Conservation (phyloP, 306 rosid genomes). For the Sindora glabra region DNA sequence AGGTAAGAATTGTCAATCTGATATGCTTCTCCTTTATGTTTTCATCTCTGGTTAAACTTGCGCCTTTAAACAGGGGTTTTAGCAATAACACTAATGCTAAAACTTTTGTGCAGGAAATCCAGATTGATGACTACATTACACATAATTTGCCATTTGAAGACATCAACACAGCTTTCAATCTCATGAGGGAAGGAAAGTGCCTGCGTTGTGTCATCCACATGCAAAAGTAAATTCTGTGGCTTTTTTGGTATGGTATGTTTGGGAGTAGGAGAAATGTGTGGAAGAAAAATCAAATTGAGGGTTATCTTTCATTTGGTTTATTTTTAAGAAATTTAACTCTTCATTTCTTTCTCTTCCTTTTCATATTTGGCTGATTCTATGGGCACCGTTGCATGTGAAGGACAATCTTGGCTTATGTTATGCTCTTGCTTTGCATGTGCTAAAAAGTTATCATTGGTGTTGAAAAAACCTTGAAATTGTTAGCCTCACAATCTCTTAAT, state of each 20-base stretch:
- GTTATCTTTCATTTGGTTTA: no score
- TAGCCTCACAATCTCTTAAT: no score
- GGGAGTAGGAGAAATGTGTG: not conserved
- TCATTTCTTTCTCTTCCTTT: no score
- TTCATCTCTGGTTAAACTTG: no score
- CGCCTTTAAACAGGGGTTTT: not conserved
- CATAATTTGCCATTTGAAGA: conserved; percentile 69
- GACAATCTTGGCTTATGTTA: not conserved
- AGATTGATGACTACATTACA: conserved; percentile 73
- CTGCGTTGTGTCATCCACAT: conserved; percentile 92
- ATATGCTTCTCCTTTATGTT: no score
- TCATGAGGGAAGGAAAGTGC: conserved; percentile 82
- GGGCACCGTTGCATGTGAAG: not conserved
- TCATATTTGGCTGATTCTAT: no score
- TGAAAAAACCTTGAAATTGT: no score
- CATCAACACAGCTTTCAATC: conserved; percentile 71
- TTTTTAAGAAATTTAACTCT: no score
- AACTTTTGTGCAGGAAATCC: conserved; percentile 58
- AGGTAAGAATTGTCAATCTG: no score
- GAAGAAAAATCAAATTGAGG: not conserved
- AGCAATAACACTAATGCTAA: not conserved
- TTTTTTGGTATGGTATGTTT: no score
- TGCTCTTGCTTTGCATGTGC: not conserved
- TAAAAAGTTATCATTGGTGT: not conserved
- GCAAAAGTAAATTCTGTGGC: conserved; percentile 21